Evolutionary conservation across 1,139 yeast species (phyloP), one percentile per base, ranked within the genome.

Genomic region (Debaryomycetaceae sp.): DNA sequence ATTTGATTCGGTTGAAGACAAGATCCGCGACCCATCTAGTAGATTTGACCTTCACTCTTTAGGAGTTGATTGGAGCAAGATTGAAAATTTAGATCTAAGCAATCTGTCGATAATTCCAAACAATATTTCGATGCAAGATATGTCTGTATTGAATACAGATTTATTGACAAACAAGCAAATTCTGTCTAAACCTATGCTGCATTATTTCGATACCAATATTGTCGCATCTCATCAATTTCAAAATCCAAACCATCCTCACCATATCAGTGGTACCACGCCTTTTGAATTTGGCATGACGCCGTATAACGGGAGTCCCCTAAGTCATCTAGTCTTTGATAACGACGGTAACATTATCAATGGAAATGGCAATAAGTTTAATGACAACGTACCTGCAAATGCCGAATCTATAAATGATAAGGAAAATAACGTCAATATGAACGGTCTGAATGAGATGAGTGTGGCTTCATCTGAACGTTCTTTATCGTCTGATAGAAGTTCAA

Each of bases 201-300:
- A 49, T 28, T 51, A 53, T 36, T 48, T 48, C 30, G 45, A 40
- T 16, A 37, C 38, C 24, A 36, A 43, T 26, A 41, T 50, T 17
- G 42, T 58, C 28, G 57, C 62, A 1, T 49, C 58, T 6, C 61
- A 59, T 40, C 67, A 58, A 41, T 65, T 65, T 44, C 59, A 52
- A 37, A 56, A 66, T 43, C 70, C 71, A 1, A 56, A 52, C 34
- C 70, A 64, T 38, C 70, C 69, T 3, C 71, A 65, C 46, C 68
- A 64, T 41, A 52, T 65, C 14, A 59, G 60, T 39, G 71, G 70
- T 1, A 58, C 65, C 22, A 49, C 75, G 1, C 75, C 76, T 3
- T 59, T 67, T 43, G 74, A 63, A 30, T 59, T 66, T 37, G 68
- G 62, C 6, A 42, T 61, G 13, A 56, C 30, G 47, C 59, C 39